A percentile compares a stretch with the other conserved stretches of the same genome.
Conservation (phyloP, 2,329 filamentous ascomycete genomes). For the Macrophomina tecta region DNA sequence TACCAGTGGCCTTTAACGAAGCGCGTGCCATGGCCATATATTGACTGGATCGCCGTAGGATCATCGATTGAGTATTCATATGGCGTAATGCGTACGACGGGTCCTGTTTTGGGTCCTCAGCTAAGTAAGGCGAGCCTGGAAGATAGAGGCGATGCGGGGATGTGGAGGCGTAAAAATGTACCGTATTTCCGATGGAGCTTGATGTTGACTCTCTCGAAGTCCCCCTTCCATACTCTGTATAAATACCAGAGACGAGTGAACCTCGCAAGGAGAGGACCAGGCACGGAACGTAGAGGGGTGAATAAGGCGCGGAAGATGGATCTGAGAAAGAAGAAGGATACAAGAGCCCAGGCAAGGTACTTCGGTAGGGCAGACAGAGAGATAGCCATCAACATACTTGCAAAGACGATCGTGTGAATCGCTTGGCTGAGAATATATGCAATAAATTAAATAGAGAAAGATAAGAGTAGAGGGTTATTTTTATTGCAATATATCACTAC, state of each 20-base stretch:
- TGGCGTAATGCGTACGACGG: constrained; percentile 40
- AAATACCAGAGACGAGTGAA: constrained; percentile 35
- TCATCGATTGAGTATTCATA: constrained; percentile 41
- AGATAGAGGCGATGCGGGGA: too few relatives aligned
- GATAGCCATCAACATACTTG: too few relatives aligned
- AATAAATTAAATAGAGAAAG: too few relatives aligned
- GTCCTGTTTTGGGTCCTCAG: background rate
- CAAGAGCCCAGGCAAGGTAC: background rate
- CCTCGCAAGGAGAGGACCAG: constrained; percentile 33
- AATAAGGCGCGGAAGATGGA: background rate
- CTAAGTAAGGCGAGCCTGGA: too few relatives aligned
- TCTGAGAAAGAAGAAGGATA: background rate
- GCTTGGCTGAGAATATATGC: too few relatives aligned
- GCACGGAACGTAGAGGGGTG: constrained; percentile 32
- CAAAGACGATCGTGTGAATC: too few relatives aligned
- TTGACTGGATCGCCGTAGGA: constrained; percentile 38
- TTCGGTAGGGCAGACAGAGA: too few relatives aligned
- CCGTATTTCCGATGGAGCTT: constrained; percentile 29
- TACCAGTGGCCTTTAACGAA: constrained; percentile 61
- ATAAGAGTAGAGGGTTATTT: too few relatives aligned
- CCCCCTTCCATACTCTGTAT: constrained; percentile 31
- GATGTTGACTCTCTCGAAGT: constrained; percentile 34
- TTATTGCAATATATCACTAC: too few relatives aligned
- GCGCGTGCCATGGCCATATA: constrained; percentile 50
- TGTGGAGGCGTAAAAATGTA: constrained; percentile 32